Percentiles rank a stretch among this genome's conserved stretches.
Evolutionary conservation across 1,284 basidiomycete genomes (phyloP).

Genomic region (Cystobasidiaceae sp.): DNA sequence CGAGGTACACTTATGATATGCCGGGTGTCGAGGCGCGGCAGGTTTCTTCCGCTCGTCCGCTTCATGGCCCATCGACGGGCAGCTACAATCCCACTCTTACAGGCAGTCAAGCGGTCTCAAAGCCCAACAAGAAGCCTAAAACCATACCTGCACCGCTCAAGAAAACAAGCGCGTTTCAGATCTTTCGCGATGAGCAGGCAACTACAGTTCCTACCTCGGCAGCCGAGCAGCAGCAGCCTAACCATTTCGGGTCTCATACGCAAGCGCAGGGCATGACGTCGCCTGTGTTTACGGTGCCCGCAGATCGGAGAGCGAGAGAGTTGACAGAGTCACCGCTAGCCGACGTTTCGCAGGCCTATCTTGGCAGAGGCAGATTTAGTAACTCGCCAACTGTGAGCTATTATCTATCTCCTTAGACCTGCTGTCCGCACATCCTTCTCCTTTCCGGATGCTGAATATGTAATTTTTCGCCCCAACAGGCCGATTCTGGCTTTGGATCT

Average conservation of each 20-base stretch:
- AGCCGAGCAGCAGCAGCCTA: too few species aligned
- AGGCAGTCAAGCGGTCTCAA: neutral
- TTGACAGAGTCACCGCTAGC: conserved; percentile 18
- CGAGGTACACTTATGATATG: conserved; percentile 17
- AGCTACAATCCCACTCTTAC: neutral
- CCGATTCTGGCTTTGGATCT: conserved; percentile 13
- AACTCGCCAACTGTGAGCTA: conserved; percentile 8
- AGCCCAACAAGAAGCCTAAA: conserved; percentile 2
- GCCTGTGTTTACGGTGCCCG: neutral
- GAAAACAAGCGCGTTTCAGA: neutral
- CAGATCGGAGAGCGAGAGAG: neutral
- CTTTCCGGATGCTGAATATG: too few species aligned
- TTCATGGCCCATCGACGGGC: too few species aligned
- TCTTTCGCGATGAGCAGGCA: neutral
- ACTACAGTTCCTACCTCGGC: neutral
- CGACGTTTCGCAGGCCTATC: conserved; percentile 14
- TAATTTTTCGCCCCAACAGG: too few species aligned
- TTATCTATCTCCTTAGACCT: too few species aligned
- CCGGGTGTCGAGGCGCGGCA: too few species aligned
- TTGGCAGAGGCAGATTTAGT: conserved; percentile 2
- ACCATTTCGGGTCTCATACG: too few species aligned
- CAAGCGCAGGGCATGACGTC: too few species aligned
- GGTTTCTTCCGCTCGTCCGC: too few species aligned
- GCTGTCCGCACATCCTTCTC: too few species aligned
- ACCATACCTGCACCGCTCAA: neutral